Evolutionary conservation across 208 protist genomes (phyloP), one percentile per base, ranked within the genome.

Genomic region (Trypanosoma scelopori): DNA sequence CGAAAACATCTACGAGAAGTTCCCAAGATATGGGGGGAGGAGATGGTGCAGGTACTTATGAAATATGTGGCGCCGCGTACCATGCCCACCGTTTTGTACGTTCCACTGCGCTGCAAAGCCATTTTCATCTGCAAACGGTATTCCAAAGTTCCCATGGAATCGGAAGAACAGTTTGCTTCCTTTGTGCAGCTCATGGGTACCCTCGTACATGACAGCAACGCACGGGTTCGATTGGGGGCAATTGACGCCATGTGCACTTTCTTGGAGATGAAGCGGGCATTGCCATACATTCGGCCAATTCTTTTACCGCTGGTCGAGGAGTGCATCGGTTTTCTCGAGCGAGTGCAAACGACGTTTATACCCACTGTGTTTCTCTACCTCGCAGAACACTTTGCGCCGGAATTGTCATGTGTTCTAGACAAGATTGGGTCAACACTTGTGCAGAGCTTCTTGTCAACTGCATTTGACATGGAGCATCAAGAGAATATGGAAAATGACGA

Each of bases 211-310:
- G 87, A 96, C 52, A 51, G 32, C n/a, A 79, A 96, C 63, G 47
- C 82, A 20, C 87, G 87, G 18, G 79, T 96, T 63, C 85, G 90
- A 5, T 74, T 96, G 42, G 66, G 79, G 0, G 87, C 77, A 27
- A 92, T 96, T 65, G 85, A 96, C 50, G 77, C 82, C 15, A 86
- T 96, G 74, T 92, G 90, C 71, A 89, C 85, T 23, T 71, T 96
- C 48, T 69, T 96, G 30, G 85, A 96, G 65, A 85, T 90, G 83
- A 87, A 83, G 69, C 74, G 64, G 12, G 87, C 85, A 0, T 81
- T 84, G 20, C 69, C 64, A 28, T 92, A 91, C 69, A 78, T 96
- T 45, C 53, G 39, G 3, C 66, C 74, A 2, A 75, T 92, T 49
- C 79, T 93, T 51, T 76, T 91, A 23, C 85, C 90, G 0, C 76